phyloP scores from a whole-genome alignment of 108 stramenopile genomes.

The Pinguiococcus pyrenoidosus region DNA sequence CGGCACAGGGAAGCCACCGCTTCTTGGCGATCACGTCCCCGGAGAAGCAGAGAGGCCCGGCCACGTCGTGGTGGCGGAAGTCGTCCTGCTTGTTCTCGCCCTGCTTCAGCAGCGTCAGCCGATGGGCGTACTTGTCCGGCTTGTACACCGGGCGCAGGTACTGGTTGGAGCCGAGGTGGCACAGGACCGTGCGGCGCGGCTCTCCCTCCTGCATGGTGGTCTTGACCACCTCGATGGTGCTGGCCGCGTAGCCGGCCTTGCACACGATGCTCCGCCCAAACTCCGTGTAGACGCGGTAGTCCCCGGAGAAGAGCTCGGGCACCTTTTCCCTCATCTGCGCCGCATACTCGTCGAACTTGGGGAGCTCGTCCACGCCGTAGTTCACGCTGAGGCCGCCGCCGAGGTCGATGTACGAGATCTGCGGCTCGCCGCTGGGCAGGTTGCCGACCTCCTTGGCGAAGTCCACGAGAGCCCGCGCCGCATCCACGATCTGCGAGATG shows the following conservation, averaged over 20 bases:
- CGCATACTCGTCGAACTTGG: slow-evolving; percentile 17
- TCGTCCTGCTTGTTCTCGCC: neutral
- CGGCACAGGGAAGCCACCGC: neutral
- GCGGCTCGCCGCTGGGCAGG: neutral
- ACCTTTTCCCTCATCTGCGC: slow-evolving; percentile 1
- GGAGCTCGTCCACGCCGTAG: slow-evolving; percentile 3
- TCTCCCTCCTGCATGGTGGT: neutral
- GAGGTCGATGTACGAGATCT: slow-evolving; percentile 16
- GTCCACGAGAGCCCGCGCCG: slow-evolving; percentile 7
- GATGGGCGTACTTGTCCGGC: slow-evolving; percentile 8
- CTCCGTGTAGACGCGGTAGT: slow-evolving; percentile 13
- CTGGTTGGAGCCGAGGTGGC: slow-evolving; percentile 23
- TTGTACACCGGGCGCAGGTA: slow-evolving; percentile 17
- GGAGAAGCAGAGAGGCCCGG: slow-evolving; percentile 28
- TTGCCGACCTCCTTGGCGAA: slow-evolving; percentile 12
- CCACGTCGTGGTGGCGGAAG: slow-evolving; percentile 11
- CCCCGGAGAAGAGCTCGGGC: slow-evolving; percentile 5
- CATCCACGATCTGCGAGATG: slow-evolving; percentile 1
- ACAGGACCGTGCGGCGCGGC: slow-evolving; percentile 9
- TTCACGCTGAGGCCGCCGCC: slow-evolving; percentile 27
- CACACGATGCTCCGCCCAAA: slow-evolving; percentile 13
- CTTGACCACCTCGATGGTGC: neutral
- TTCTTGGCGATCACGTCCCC: slow-evolving; percentile 12
- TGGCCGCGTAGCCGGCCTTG: slow-evolving; percentile 11
- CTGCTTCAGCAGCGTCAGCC: neutral